Evolutionary conservation across 306 rosid genomes (phyloP), one percentile per base, ranked within the genome.

Genomic region (Sicyos baderoa): DNA sequence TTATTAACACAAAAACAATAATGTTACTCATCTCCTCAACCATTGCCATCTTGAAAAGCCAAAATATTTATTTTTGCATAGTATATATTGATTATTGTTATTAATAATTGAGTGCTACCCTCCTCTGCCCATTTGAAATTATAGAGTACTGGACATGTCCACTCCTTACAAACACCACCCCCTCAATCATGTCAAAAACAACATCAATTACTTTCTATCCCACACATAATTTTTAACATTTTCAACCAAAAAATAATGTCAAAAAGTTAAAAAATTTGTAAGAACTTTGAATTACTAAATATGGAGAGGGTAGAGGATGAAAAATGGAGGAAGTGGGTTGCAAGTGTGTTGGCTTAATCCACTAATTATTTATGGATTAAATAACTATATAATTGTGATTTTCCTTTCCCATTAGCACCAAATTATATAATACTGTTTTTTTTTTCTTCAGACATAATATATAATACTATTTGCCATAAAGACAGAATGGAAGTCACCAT

Each of bases 401-500:
- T 29, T 29, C 35, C 35, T 29, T 29, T 29, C 2, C 35, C 35
- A 29, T 29, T 29, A 35, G 68, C 68, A 35, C 16, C 25, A 61
- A 61, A 2, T 32, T 29, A 29, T 2, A 29, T 29, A 29, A 29
- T 29, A 29, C 35, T 29, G 4, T 29, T 29, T 29, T 29, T 29
- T 29, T 4, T 29, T 29, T 29, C 35, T 29, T 29, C 35, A 29
- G 4, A 29, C 35, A 29, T 2, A 29, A 29, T 29, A 29, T 8
- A 61, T 16, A 32, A 61, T 35, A n/a, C 5, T 16, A 17, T 37
- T 58, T 58, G 29, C 68, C 49, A 42, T 51, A 63, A 63, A 51
- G 69, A 62, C 29, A 63, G 69, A 63, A 40, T 63, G 47, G 18
- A 65, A 42, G 54, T 65, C 54, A 65, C 70, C 21, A 45, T 65